Percentiles rank a stretch among this genome's conserved stretches.
These are phyloP conservation scores for Talaromyces nanjingensis DNA, from an alignment of 495 filamentous ascomycete genomes.

Conservation along the genomic window DNA sequence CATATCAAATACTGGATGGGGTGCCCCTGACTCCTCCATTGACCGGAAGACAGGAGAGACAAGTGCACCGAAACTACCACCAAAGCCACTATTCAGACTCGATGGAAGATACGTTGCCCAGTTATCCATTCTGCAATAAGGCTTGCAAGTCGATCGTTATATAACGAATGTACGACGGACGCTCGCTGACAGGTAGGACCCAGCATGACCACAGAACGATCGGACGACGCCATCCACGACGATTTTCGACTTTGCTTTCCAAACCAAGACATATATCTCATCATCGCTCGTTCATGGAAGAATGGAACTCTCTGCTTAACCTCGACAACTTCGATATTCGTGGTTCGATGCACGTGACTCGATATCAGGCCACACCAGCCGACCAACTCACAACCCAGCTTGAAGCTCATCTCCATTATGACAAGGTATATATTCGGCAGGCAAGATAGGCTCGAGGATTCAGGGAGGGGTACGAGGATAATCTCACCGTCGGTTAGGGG, in stretches of 20 bases:
- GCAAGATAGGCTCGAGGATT: neutral
- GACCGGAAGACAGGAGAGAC: neutral
- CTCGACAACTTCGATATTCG: neutral
- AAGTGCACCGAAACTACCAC: neutral
- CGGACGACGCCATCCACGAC: neutral
- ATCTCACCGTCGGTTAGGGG: slow-evolving; percentile 6
- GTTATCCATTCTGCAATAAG: neutral
- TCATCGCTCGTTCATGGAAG: neutral
- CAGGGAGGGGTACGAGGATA: neutral
- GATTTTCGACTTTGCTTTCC: neutral
- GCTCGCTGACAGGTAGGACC: neutral
- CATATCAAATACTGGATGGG: neutral
- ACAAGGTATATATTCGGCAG: neutral
- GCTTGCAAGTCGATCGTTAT: neutral
- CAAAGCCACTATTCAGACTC: neutral
- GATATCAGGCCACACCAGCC: neutral
- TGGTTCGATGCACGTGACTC: slow-evolving; percentile 3
- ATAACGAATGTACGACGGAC: neutral
- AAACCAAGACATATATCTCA: neutral
- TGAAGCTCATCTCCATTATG: neutral
- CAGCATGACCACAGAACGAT: neutral
- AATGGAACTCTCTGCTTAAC: neutral
- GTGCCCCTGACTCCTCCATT: neutral
- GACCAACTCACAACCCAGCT: neutral
- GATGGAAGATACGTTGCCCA: neutral